Conservation (phyloP, 495 filamentous ascomycete species). For the Penicillium flavigenum region DNA sequence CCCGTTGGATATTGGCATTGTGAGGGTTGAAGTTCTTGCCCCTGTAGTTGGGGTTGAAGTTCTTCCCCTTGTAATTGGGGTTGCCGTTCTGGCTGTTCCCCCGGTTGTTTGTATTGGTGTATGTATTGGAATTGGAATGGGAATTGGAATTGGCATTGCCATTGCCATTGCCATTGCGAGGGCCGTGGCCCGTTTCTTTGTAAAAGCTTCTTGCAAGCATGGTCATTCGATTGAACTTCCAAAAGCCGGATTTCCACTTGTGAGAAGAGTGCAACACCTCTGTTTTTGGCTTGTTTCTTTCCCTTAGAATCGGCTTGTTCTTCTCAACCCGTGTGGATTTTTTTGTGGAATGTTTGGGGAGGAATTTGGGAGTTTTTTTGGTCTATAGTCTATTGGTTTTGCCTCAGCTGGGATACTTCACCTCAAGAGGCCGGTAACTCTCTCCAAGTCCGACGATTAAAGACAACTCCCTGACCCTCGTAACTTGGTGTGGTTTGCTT, state of each 20-base stretch:
- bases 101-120: no score
- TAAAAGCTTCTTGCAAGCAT: neutral
- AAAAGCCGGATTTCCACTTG: slow-evolving; percentile 11
- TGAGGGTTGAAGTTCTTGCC: neutral
- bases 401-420: slow-evolving; percentile 3
- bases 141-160: no score
- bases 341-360: slow-evolving; percentile 2
- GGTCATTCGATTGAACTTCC: slow-evolving; percentile 7
- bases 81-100: no score
- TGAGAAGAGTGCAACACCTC: neutral
- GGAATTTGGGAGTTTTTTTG: neutral
- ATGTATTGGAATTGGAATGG: no score
- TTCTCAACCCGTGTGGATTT: no score
- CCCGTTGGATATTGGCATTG: no score
- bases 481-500: neutral
- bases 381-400: neutral
- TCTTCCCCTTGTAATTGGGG: no score
- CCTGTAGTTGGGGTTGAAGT: slow-evolving; percentile 4
- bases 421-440: slow-evolving; percentile 1
- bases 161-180: neutral
- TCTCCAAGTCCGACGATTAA: slow-evolving; percentile 3
- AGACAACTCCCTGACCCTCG: neutral
- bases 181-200: neutral
- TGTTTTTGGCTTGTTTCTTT: slow-evolving; percentile 6
- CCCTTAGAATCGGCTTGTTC: neutral